phyloP scores from a whole-genome alignment of 495 filamentous ascomycete genomes.

The Thermothielavioides terrestris region DNA sequence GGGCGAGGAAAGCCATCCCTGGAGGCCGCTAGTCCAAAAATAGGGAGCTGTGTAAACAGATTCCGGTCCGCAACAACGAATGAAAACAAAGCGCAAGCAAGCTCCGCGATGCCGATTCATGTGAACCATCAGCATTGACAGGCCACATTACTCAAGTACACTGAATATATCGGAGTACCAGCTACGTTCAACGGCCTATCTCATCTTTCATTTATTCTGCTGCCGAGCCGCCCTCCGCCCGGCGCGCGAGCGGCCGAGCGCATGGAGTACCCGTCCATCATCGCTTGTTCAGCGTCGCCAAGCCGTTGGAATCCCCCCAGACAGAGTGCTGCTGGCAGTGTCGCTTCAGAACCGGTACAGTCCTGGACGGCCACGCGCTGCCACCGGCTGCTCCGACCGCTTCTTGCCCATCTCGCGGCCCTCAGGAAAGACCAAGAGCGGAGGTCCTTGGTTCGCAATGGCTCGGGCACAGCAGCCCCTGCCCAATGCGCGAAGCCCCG shows the following conservation, averaged over 20 bases:
- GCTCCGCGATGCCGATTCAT: too few species aligned
- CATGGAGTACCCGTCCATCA: not conserved
- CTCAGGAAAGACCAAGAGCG: constrained; percentile 36
- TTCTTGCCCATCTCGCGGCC: constrained; percentile 44
- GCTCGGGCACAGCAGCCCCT: not conserved
- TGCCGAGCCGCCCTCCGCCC: too few species aligned
- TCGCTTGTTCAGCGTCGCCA: not conserved
- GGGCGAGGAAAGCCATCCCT: not conserved
- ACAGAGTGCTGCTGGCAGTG: not conserved
- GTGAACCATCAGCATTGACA: too few species aligned
- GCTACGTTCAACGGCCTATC: too few species aligned
- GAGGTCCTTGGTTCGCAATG: not conserved
- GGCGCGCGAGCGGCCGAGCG: not conserved
- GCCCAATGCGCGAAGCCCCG: not conserved
- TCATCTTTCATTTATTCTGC: too few species aligned
- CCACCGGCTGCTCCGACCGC: constrained; percentile 46
- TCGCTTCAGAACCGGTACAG: constrained; percentile 8
- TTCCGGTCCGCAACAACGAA: not conserved
- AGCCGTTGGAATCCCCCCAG: constrained; percentile 1
- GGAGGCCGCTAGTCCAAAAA: constrained; percentile 8
- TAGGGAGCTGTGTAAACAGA: constrained; percentile 17
- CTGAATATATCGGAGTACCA: too few species aligned
- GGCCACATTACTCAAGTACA: too few species aligned
- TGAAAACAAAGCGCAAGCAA: too few species aligned
- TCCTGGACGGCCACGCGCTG: constrained; percentile 51